Evolutionary conservation across 805 yeast species (phyloP).

Genomic region (Metschnikowia cubensis): DNA sequence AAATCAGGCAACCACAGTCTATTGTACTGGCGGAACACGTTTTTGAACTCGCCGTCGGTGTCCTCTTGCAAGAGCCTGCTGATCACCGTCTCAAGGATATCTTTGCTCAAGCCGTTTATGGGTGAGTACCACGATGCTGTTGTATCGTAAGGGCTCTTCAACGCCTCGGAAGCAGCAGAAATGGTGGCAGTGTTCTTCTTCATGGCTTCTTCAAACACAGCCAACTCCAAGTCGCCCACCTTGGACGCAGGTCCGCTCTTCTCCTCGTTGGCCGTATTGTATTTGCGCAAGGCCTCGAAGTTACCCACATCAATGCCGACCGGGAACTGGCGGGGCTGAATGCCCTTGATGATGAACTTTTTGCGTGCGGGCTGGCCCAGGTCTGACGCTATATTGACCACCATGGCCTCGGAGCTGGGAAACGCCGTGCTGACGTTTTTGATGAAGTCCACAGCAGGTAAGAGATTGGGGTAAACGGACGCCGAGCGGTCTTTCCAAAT

Average conservation of each 20-base stretch:
- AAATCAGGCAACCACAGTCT: slow-evolving; percentile 38
- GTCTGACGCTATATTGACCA: slow-evolving; percentile 51
- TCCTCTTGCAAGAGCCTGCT: slow-evolving; percentile 25
- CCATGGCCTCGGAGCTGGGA: slow-evolving; percentile 89
- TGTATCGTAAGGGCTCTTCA: slow-evolving; percentile 18
- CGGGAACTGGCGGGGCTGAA: slow-evolving; percentile 73
- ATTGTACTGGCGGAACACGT: slow-evolving; percentile 35
- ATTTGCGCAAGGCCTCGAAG: slow-evolving; percentile 37
- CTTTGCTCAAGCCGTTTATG: slow-evolving; percentile 31
- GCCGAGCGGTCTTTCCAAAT: slow-evolving; percentile 43
- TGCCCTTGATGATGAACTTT: slow-evolving; percentile 89
- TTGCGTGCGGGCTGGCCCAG: slow-evolving; percentile 47
- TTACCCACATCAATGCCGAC: slow-evolving; percentile 44
- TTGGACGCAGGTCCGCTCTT: slow-evolving; percentile 16
- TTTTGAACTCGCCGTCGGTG: slow-evolving; percentile 21
- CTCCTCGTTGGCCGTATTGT: slow-evolving; percentile 12
- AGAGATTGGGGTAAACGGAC: slow-evolving; percentile 36
- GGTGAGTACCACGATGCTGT: slow-evolving; percentile 20
- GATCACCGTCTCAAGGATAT: slow-evolving; percentile 31
- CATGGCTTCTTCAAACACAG: slow-evolving; percentile 29
- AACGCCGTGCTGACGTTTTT: slow-evolving; percentile 90
- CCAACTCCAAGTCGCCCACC: slow-evolving; percentile 37
- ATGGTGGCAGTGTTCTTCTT: slow-evolving; percentile 21
- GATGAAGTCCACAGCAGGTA: slow-evolving; percentile 96
- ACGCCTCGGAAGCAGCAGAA: slow-evolving; percentile 20